phyloP scores from a whole-genome alignment of 1,284 basidiomycete genomes.

The Ustilago xerochloae region DNA sequence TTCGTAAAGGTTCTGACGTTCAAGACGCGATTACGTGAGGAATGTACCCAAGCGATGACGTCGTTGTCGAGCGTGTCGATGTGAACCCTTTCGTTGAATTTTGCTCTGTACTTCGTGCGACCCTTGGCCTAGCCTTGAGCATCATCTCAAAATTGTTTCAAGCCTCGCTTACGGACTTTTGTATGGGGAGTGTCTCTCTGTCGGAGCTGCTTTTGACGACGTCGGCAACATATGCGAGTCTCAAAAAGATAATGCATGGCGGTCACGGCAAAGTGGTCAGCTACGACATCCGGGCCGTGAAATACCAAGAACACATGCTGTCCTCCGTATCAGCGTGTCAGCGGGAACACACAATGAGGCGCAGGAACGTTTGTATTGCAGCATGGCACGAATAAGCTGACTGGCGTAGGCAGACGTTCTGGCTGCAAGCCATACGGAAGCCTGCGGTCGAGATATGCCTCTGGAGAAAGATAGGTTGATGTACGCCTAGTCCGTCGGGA shows the following conservation, averaged over 20 bases:
- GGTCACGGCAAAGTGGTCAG: neutral
- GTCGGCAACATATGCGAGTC: neutral
- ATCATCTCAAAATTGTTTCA: neutral
- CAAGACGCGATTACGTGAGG: slow-evolving; percentile 4
- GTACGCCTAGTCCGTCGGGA: neutral
- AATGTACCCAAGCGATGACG: slow-evolving; percentile 1
- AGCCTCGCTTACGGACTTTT: slow-evolving; percentile 4
- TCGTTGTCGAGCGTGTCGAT: neutral
- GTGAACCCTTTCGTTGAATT: neutral
- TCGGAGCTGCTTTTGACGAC: neutral
- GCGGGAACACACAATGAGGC: no score
- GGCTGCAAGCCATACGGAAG: neutral
- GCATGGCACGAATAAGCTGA: neutral
- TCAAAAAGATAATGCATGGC: neutral
- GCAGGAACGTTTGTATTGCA: neutral
- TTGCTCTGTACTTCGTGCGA: neutral
- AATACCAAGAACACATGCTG: no score
- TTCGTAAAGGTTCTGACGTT: neutral
- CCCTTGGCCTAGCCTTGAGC: no score
- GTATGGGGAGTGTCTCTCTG: neutral
- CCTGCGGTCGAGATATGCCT: neutral
- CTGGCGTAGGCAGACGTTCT: no score
- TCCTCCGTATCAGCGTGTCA: neutral
- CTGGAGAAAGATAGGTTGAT: neutral
- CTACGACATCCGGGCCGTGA: no score